Evolutionary conservation across 306 rosid genomes (phyloP), one percentile per base, ranked within the genome.

Genomic region (Lathyrus aphaca): DNA sequence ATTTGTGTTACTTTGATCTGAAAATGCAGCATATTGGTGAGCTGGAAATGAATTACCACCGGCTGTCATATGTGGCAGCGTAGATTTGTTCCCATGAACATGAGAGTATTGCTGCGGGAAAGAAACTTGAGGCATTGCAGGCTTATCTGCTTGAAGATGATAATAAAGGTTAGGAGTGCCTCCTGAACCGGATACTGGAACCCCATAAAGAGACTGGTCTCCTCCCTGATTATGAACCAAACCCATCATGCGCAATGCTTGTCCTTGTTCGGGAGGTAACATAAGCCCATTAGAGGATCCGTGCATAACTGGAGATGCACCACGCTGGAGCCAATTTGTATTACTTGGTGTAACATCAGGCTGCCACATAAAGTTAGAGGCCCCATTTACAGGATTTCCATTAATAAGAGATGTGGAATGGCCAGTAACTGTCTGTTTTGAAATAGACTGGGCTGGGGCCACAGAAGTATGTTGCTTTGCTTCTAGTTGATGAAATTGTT

Each of bases 141-240:
- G 73, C 81, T 84, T 93, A 64, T 90, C 96, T 76, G 85, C 80
- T 69, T 88, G 93, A 82, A 77, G 65, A 64, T 86, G 88, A 83
- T 86, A 55, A 78, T 85, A 86, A 54, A 82, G 79, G 71, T 85
- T 88, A 50, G 90, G 82, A 57, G 85, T 64, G 67, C 87, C 91
- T 72, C 85, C 79, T 74, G 89, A 74, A 74, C 88, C 84, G 71
- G 96, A 84, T 59, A 92, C 43, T 5, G 96, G 96, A 82, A 90
- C 84, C 78, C 96, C 93, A 66, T 82, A 90, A 18, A 90, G 84
- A 71, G 98, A 93, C 64, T 86, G 96, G 54, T 90, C 98, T 19
- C 85, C 98, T 19, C 85, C 81, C 58, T 90, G 96, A 81, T 85
- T 92, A 66, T 91, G 88, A 77, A 83, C 84, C 81, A 83, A 68